These are phyloP conservation scores for Rhizophagus clarus DNA, from an alignment of 192 early-diverging fungal species.

Conservation along the genomic window DNA sequence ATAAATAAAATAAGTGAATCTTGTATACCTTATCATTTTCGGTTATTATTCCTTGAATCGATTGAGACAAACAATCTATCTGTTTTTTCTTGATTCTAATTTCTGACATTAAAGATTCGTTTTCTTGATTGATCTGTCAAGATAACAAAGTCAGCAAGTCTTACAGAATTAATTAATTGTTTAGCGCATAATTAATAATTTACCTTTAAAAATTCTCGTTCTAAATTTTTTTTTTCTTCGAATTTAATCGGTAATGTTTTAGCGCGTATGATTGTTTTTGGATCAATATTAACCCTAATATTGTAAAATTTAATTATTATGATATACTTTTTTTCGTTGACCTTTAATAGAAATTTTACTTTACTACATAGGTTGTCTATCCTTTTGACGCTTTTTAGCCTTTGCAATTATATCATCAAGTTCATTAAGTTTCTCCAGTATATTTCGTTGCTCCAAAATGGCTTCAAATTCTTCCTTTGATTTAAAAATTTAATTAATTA, in stretches of 20 bases:
- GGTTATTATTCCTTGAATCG: not conserved
- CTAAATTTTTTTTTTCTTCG: conserved; percentile 7
- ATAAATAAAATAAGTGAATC: not conserved
- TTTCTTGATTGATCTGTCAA: not conserved
- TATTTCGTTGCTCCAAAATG: conserved; percentile 11
- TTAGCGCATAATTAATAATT: not conserved
- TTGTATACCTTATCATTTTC: not conserved
- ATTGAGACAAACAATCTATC: not conserved
- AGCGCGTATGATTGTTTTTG: conserved; percentile 8
- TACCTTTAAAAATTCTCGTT: conserved; percentile 22
- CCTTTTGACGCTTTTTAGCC: not conserved
- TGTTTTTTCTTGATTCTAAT: not conserved
- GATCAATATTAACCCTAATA: not conserved
- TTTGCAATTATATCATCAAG: conserved; percentile 14
- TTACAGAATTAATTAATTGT: not conserved
- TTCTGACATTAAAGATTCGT: not conserved
- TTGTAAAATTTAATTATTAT: not conserved
- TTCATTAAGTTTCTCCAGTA: conserved; percentile 18
- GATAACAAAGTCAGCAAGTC: not conserved
- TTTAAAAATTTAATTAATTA: not conserved
- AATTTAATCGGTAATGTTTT: conserved; percentile 3
- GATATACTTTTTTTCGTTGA: not conserved
- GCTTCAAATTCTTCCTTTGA: conserved; percentile 14
- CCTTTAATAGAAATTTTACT: not conserved
- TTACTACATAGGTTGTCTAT: not conserved